Evolutionary conservation across 495 filamentous ascomycete genomes (phyloP), one percentile per base, ranked within the genome.

Genomic region (Penicillium cataractarum): DNA sequence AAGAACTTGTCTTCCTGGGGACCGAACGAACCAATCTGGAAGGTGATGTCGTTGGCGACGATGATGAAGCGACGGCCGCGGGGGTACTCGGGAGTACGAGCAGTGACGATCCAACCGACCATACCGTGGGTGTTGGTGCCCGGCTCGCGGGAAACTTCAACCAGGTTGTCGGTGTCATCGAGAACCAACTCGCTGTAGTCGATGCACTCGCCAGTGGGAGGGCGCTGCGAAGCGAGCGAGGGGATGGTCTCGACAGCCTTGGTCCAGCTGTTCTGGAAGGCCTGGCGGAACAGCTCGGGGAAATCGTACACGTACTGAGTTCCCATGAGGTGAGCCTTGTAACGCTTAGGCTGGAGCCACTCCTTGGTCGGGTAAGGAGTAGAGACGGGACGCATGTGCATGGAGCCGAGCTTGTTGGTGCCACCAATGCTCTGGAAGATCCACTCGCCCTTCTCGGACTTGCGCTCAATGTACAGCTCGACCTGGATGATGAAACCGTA

Each of bases 261-360:
- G 66, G 81, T 80, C 95, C 95, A 99, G 82, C 86, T 91, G 81
- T 97, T 97, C 79, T 97, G 92, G 78, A 97, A 90, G 42, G 95
- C 94, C 77, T 98, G 95, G 71, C 95, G 86, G 90, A 99, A 99
- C 33, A 99, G 89, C 82, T 99, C 96, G 8, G 95, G 95, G 90
- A 99, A 99, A 81, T 99, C 95, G 75, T 99, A 99, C 61, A 97
- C 96, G 67, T 97, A 99, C 75, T 99, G 95, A 19, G 95, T 99
- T 67, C 95, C 95, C 93, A 98, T 97, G 57, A 99, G 74, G 76
- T 99, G 95, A 54, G 95, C 95, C 87, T 96, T 98, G 88, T 98
- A 98, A 60, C 95, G 86, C 87, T 98, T 99, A 63, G 95, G 95
- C 80, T 99, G 95, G 64, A 98, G 83, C 89, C 93, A 97, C 73